Conservation (phyloP, 208 protist genomes). For the Trypanosoma boissoni region DNA sequence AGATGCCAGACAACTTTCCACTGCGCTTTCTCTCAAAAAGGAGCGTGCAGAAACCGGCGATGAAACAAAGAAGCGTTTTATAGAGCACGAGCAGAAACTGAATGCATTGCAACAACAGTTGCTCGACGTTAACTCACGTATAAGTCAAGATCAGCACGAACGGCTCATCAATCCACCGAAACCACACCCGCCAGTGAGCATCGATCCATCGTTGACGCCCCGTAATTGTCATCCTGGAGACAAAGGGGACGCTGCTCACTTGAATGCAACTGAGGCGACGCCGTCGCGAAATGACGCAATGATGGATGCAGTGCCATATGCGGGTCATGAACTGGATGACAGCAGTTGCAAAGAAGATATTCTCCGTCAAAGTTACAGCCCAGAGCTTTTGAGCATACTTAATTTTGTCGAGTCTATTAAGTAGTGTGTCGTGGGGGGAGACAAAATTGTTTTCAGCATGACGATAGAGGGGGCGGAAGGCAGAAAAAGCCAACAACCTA, state of each 20-base stretch:
- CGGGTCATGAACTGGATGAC: background rate
- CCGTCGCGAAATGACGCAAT: background rate
- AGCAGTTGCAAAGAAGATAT: background rate
- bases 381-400: constrained; percentile 15
- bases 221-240: too few species aligned
- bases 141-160: constrained; percentile 22
- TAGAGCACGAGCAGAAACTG: constrained; percentile 22
- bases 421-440: background rate
- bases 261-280: background rate
- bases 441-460: background rate
- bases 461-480: background rate
- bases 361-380: constrained; percentile 18
- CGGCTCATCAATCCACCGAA: constrained; percentile 5
- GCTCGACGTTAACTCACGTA: constrained; percentile 18
- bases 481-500: background rate
- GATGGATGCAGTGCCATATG: background rate
- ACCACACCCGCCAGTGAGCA: background rate
- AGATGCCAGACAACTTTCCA: background rate
- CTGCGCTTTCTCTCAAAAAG: constrained; percentile 2
- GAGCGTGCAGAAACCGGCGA: background rate
- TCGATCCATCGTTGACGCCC: background rate
- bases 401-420: constrained; percentile 25
- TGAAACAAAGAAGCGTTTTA: constrained; percentile 3
- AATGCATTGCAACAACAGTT: constrained; percentile 24
- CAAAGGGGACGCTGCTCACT: too few species aligned